Base-by-base conservation (phyloP, 768 basidiomycete species). In the Leccinum fibrillosum region DNA sequence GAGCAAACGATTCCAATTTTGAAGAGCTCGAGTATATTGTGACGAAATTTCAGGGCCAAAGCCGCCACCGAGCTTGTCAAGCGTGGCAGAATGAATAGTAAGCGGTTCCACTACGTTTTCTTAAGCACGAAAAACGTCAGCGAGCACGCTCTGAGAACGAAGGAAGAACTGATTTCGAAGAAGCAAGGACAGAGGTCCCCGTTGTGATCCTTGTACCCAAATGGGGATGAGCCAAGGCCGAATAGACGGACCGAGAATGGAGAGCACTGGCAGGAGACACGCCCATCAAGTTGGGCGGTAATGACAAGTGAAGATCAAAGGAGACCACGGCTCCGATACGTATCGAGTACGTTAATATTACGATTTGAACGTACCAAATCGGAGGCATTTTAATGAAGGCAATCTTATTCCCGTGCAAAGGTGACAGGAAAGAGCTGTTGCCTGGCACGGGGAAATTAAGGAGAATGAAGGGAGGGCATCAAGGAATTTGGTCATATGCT, bases 301-400 rank as follows among this genome's bases (percentile, higher is more conserved):
- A 66, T 68, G 60, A 66, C 39, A 26, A 9, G 64, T 59, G 66
- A 62, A 68, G 35, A 66, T 62, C 62, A 65, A 64, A 64, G 45
- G 59, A 28, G 9, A 19, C 56, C 19, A 68, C 66, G 66, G 66
- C 63, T 58, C 66, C 66, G 66, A 66, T 56, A 62, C 58, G 66
- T 65, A 57, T 68, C 5, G 57, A 62, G 65, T 68, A 68, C 65
- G 66, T 68, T 62, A 68, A 68, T 62, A 62, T 67, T 55, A 57
- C 51, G 49, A 59, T 30, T 30, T 53, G 59, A n/a, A 42, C 39
- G 35, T 34, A 55, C 52, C 58, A 64, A 64, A 66, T 66, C 65
- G 57, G n/a, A 32, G 60, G 53, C 52, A 64, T 34, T 45, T 57
- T 67, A 28, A 62, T 62, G 57, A 57, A 64, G 57, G 62, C 15